phyloP scores from a whole-genome alignment of 805 yeast genomes.

The Wickerhamiella hasegawae region DNA sequence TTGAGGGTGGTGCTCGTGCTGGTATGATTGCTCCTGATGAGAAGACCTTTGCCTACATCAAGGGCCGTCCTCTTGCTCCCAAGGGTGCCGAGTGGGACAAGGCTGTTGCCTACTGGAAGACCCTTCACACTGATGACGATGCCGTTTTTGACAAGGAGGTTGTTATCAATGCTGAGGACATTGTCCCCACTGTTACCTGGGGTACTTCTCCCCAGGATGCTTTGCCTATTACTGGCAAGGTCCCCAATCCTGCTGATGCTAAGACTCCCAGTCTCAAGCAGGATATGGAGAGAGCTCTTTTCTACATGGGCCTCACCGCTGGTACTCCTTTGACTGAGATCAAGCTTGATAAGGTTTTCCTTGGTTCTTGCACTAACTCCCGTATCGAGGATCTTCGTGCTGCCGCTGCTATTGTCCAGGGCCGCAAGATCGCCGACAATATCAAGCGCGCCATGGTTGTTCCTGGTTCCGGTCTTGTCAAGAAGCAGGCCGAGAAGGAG shows the following conservation, averaged over 20 bases:
- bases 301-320: constrained; percentile 81
- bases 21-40: constrained; percentile 98
- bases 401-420: constrained; percentile 87
- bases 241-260: constrained; percentile 71
- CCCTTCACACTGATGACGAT: constrained; percentile 75
- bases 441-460: constrained; percentile 79
- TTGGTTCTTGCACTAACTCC: constrained; percentile 96
- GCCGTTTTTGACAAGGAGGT: constrained; percentile 81
- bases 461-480: constrained; percentile 95
- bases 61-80: constrained; percentile 92
- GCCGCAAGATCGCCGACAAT: constrained; percentile 68
- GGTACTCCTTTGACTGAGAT: constrained; percentile 66
- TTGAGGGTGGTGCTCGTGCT: constrained; percentile 98
- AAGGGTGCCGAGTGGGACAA: constrained; percentile 89
- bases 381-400: constrained; percentile 93
- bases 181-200: constrained; percentile 96
- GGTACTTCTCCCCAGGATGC: constrained; percentile 99
- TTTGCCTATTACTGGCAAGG: constrained; percentile 74
- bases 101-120: constrained; percentile 81
- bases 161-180: constrained; percentile 62
- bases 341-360: constrained; percentile 79
- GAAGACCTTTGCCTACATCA: constrained; percentile 69
- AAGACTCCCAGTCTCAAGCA: constrained; percentile 52
- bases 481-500: constrained; percentile 84
- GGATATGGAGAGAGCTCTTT: constrained; percentile 82